Percentiles rank a stretch among this genome's conserved stretches.
phyloP scores from a whole-genome alignment of 1,139 yeast genomes.

The Blastobotrys persicus region DNA sequence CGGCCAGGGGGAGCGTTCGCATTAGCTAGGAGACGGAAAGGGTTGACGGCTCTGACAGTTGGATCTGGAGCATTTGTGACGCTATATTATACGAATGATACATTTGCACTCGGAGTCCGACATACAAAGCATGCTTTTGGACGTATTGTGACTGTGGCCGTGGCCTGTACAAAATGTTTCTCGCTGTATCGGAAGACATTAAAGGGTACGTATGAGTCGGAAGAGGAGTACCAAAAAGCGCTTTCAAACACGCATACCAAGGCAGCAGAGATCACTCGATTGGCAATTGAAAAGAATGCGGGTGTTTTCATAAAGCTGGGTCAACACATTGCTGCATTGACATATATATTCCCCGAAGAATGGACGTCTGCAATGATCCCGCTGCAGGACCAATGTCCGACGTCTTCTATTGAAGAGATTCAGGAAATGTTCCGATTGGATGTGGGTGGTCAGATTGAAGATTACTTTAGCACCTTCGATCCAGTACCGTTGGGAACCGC shows the following conservation, averaged over 20 bases:
- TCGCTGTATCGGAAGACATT: conserved; percentile 55
- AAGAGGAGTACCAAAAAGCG: conserved; percentile 53
- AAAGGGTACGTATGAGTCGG: conserved; percentile 44
- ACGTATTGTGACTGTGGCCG: conserved; percentile 36
- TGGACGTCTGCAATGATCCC: conserved; percentile 97
- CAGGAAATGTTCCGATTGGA: conserved; percentile 64
- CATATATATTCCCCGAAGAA: conserved; percentile 83
- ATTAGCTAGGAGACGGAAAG: conserved; percentile 5
- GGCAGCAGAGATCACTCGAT: conserved; percentile 77
- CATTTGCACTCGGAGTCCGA: conserved; percentile 28
- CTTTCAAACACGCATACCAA: conserved; percentile 61
- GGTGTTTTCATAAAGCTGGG: conserved; percentile 94
- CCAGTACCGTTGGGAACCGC: conserved; percentile 89
- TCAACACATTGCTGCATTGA: conserved; percentile 88
- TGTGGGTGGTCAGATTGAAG: conserved; percentile 57
- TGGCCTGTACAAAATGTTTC: conserved; percentile 35
- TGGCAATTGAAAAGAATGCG: conserved; percentile 80
- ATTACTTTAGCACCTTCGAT: conserved; percentile 65
- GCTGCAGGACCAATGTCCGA: conserved; percentile 86
- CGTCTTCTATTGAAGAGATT: conserved; percentile 69
- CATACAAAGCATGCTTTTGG: conserved; percentile 31
- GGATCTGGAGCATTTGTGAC: conserved; percentile 7
- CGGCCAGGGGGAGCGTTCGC: neutral
- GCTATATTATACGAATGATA: conserved; percentile 15
- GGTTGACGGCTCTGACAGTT: conserved; percentile 5